Base-by-base conservation (phyloP, 768 basidiomycete genomes). In the Pleurotus giganteus region DNA sequence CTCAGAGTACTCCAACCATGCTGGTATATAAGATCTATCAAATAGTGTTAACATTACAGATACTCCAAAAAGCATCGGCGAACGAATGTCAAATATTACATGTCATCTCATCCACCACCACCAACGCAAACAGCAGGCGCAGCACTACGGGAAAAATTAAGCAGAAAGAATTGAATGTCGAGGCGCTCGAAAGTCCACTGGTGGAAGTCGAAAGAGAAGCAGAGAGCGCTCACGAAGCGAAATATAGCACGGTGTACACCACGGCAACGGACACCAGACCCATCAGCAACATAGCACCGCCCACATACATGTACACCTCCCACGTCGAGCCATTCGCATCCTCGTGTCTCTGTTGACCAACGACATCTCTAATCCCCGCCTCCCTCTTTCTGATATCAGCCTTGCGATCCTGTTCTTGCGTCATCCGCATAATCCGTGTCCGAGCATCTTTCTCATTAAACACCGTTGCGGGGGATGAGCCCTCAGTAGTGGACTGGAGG, bases 381-480 rank as follows among this genome's bases (percentile, higher is more conserved):
- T 69, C 42, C 8, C 70, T 69, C 50, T 65, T 65, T 58, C 65
- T 67, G 55, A 62, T 64, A 12, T 63, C 55, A n/a, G 73, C 63
- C 34, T 67, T 69, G 4, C 68, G 58, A 19, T 77, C 74, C 49
- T 71, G 69, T 59, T 76, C 68, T 59, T 82, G 72, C 59, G 82
- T 74, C 34, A 66, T 53, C 28, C 73, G 63, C 31, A 80, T 69
- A 26, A 89, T 74, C 3, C 67, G 68, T 2, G 84, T 75, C 15
- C 89, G 84, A 12, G 82, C 75, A 66, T 91, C 88, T 23, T 62
- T 42, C 2, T 74, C 63, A 65, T 86, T 71, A 58, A 82, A 74
- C 2, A 68, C 60, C 28, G 70, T 60, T 43, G 55, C 24, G 23
- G 54, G 41, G 44, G 43, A 58, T 55, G 53, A 9, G 39, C 61